Conservation (phyloP, 345 rosid species). For the Sisymbrium altissimum region DNA sequence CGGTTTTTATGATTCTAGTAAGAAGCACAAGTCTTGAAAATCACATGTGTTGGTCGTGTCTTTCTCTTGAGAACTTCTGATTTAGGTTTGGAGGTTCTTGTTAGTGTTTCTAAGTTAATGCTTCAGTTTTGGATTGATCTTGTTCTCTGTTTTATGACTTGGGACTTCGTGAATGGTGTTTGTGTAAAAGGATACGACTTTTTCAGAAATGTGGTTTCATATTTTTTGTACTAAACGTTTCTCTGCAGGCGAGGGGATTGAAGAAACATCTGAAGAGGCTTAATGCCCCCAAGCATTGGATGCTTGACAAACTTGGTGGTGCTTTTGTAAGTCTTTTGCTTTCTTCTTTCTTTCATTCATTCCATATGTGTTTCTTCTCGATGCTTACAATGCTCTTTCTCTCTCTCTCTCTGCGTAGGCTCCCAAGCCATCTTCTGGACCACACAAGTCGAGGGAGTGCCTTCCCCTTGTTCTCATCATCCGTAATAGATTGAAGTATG, state of each 20-base stretch:
- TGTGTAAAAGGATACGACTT: neutral
- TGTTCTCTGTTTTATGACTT: neutral
- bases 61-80: no score
- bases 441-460: conserved; percentile 81
- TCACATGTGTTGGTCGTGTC: neutral
- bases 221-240: neutral
- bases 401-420: conserved; percentile 44
- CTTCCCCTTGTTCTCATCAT: conserved; percentile 53
- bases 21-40: neutral
- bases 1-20: neutral
- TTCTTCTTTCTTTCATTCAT: neutral
- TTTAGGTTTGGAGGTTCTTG: neutral
- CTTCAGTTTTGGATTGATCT: neutral
- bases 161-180: neutral
- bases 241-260: conserved; percentile 76
- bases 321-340: conserved; percentile 51
- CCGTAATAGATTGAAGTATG: conserved; percentile 60
- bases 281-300: conserved; percentile 85
- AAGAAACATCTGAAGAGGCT: conserved; percentile 88
- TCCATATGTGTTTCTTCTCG: neutral
- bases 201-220: neutral
- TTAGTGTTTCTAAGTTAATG: neutral
- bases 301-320: conserved; percentile 83
- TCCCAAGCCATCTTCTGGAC: conserved; percentile 81
- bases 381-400: neutral